A percentile compares a stretch with the other conserved stretches of the same genome.
Conservation (phyloP, 768 basidiomycete genomes). For the Suillus luteus region DNA sequence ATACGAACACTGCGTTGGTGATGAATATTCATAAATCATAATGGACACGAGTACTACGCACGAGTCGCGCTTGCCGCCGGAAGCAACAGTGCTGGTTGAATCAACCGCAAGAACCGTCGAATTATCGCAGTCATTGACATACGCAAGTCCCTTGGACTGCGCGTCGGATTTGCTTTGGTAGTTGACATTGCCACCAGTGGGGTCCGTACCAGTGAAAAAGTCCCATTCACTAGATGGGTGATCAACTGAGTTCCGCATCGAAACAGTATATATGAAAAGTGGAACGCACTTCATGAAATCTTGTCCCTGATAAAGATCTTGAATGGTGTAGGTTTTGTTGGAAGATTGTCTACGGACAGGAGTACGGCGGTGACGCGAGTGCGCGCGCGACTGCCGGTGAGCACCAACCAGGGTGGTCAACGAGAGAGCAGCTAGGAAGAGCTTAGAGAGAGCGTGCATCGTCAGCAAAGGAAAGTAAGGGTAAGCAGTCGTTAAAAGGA, state of each 20-base stretch:
- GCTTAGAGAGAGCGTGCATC: conserved; percentile 37
- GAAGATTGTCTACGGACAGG: conserved; percentile 20
- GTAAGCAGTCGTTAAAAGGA: neutral
- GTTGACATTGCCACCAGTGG: conserved; percentile 69
- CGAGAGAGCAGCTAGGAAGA: conserved; percentile 34
- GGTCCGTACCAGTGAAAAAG: conserved; percentile 64
- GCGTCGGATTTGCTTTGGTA: conserved; percentile 55
- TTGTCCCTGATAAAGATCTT: conserved; percentile 48
- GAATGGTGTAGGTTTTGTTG: conserved; percentile 36
- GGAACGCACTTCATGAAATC: conserved; percentile 59
- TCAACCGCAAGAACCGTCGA: conserved; percentile 67
- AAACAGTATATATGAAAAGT: neutral
- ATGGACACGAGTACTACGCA: conserved; percentile 24
- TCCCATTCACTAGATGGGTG: conserved; percentile 56
- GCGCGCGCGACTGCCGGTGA: conserved; percentile 23
- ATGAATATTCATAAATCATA: conserved; percentile 10
- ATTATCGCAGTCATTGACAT: conserved; percentile 54
- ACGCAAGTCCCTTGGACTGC: conserved; percentile 54
- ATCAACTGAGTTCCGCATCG: conserved; percentile 3
- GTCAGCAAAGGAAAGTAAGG: conserved; percentile 12
- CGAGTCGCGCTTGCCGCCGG: conserved; percentile 58
- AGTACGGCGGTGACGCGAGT: conserved; percentile 33
- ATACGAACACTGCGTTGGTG: conserved; percentile 59
- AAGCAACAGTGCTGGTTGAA: conserved; percentile 45
- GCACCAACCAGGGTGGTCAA: conserved; percentile 42